Evolutionary conservation across 2,329 filamentous ascomycete species (phyloP).

Genomic region (Aspergillus sp.): DNA sequence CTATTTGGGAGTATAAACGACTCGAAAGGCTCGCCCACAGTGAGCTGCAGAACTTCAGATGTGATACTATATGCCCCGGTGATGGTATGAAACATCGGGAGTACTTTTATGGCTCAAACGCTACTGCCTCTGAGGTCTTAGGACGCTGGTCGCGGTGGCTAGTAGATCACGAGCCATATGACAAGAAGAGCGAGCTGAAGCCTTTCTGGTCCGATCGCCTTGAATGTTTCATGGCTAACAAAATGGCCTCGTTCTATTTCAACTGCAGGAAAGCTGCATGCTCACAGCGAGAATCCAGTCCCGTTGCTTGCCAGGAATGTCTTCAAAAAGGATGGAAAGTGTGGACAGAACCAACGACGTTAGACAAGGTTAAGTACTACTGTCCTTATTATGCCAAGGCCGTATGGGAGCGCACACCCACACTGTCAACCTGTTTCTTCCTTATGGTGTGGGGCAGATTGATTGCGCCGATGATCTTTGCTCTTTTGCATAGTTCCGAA

Average conservation of each 20-base stretch:
- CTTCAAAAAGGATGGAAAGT: conserved; percentile 18
- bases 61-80: conserved; percentile 11
- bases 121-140: conserved; percentile 10
- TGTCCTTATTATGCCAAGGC: conserved; percentile 9
- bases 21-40: conserved; percentile 16
- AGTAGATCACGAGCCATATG: conserved; percentile 10
- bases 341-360: conserved; percentile 8
- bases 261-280: conserved; percentile 6
- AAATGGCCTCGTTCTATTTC: conserved; percentile 9
- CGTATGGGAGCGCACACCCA: not conserved
- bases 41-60: conserved; percentile 15
- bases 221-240: not conserved
- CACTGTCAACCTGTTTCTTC: not conserved
- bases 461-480: not conserved
- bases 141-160: conserved; percentile 20
- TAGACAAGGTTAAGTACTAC: conserved; percentile 8
- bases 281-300: not conserved
- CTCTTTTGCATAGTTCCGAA: not conserved
- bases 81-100: not conserved
- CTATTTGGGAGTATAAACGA: conserved; percentile 14
- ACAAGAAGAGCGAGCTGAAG: conserved; percentile 7
- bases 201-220: conserved; percentile 20
- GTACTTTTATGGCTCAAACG: not conserved
- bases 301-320: conserved; percentile 15
- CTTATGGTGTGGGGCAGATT: not conserved